Evolutionary conservation across 2,329 filamentous ascomycete species (phyloP), one percentile per base, ranked within the genome.

Genomic region (Fusarium nanum): DNA sequence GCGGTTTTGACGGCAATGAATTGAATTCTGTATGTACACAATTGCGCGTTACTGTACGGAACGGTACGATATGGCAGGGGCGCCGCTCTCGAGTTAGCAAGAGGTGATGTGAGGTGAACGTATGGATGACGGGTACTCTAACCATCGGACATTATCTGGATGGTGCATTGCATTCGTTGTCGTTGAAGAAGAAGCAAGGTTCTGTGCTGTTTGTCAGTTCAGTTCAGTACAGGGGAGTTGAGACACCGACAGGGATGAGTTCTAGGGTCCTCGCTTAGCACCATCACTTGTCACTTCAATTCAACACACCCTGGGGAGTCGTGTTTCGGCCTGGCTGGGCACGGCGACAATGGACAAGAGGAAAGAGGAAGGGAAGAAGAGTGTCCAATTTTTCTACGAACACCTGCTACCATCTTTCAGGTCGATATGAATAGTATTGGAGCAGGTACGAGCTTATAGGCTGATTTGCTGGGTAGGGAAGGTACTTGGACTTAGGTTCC

Each of bases 281-380:
- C 30, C 49, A 62, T 71, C 60, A 71, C 60, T 68, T 71, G 50
- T 71, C 68, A 71, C 56, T 56, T 68, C 42, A 53, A 40, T 42
- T 50, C 25, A 42, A 64, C 27, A 37, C 60, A 28, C 44, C 59
- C 59, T 56, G 40, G 46, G 22, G 58, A 57, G 40, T 52, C 45
- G 32, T 57, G 63, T 50, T 64, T 60, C 59, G 50, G 53, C 28
- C 52, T 47, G 42, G 20, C 40, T 47, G 32, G 45, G 34, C 46
- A 55, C 47, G 54, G 49, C 37, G 49, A 40, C 52, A 48, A 64
- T 57, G 57, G 54, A 55, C 37, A 71, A 56, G 58, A 58, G 37
- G 53, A 58, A 64, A 47, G 56, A 68, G 46, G 22, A 53, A 42
- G 18, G 48, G n/a, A 53, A 22, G 14, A 11, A 44, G 14, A 30